phyloP scores from a whole-genome alignment of 2,329 filamentous ascomycete genomes.

The Sclerotinia trifoliorum region DNA sequence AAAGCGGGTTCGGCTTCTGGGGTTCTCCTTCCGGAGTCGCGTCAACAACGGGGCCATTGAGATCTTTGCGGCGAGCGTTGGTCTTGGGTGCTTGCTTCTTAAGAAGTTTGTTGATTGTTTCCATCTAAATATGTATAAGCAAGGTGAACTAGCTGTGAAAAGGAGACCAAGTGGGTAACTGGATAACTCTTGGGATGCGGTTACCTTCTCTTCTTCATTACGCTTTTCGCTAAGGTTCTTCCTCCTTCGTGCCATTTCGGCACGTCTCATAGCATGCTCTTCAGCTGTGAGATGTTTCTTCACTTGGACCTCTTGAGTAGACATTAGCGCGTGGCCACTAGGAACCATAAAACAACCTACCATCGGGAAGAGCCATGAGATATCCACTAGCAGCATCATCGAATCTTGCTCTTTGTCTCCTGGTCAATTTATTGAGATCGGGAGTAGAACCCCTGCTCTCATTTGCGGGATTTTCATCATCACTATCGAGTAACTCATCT shows the following conservation, averaged over 20 bases:
- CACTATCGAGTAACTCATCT: conserved; percentile 38
- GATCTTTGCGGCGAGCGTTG: conserved; percentile 48
- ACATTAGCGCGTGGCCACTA: conserved; percentile 27
- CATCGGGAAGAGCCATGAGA: conserved; percentile 47
- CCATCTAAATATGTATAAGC: conserved; percentile 56
- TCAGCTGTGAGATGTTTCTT: conserved; percentile 72
- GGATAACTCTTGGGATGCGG: background rate
- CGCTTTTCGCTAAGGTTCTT: conserved; percentile 75
- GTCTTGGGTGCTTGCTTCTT: conserved; percentile 82
- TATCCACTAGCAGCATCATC: conserved; percentile 49
- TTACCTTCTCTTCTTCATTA: conserved; percentile 74
- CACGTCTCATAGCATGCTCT: conserved; percentile 69
- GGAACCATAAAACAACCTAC: conserved; percentile 24
- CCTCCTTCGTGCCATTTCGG: conserved; percentile 70
- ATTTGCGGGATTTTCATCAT: conserved; percentile 45
- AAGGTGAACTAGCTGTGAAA: background rate
- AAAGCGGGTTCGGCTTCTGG: conserved; percentile 57
- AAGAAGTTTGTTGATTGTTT: conserved; percentile 86
- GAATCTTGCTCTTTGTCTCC: conserved; percentile 61
- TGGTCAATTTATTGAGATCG: conserved; percentile 65
- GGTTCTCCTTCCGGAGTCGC: conserved; percentile 49
- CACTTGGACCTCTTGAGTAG: conserved; percentile 59
- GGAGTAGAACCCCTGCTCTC: conserved; percentile 57
- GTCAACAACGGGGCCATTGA: conserved; percentile 44
- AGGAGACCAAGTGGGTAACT: conserved; percentile 7